phyloP scores from a whole-genome alignment of 768 basidiomycete species.

The Leccinellum luteum region DNA sequence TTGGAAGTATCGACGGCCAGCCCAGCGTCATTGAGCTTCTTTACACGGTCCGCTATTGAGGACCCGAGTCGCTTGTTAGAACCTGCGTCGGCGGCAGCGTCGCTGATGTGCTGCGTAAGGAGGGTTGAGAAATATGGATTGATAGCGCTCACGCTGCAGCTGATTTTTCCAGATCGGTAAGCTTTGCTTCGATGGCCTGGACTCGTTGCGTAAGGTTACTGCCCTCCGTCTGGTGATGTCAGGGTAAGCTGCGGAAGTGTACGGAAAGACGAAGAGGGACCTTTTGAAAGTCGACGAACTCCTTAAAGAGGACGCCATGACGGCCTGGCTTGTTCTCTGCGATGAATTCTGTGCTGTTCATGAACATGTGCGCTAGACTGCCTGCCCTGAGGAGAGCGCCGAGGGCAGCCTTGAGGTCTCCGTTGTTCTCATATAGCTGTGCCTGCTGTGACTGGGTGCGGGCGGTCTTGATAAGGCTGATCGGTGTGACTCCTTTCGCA shows the following conservation, averaged over 20 bases:
- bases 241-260: constrained; percentile 10
- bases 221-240: constrained; percentile 36
- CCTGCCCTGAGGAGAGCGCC: constrained; percentile 61
- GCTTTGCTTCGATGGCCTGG: constrained; percentile 43
- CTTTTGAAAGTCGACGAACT: constrained; percentile 62
- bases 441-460: constrained; percentile 54
- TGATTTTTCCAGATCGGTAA: constrained; percentile 46
- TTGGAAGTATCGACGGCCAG: constrained; percentile 58
- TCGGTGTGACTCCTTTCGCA: constrained; percentile 56
- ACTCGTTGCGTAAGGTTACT: constrained; percentile 38
- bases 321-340: constrained; percentile 47
- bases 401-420: constrained; percentile 62
- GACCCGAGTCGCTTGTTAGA: constrained; percentile 50
- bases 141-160: constrained; percentile 27
- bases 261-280: constrained; percentile 39
- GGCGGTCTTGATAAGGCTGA: constrained; percentile 61
- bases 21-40: constrained; percentile 70
- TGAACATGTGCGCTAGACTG: constrained; percentile 52
- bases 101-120: constrained; percentile 16
- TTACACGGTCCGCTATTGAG: constrained; percentile 80
- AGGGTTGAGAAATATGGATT: constrained; percentile 1
- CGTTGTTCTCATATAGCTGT: constrained; percentile 49
- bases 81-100: constrained; percentile 25
- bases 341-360: constrained; percentile 58
- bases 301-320: constrained; percentile 56